Evolutionary conservation across 75 land plant species (phyloP).

Genomic region (Pinus tabuliformis): DNA sequence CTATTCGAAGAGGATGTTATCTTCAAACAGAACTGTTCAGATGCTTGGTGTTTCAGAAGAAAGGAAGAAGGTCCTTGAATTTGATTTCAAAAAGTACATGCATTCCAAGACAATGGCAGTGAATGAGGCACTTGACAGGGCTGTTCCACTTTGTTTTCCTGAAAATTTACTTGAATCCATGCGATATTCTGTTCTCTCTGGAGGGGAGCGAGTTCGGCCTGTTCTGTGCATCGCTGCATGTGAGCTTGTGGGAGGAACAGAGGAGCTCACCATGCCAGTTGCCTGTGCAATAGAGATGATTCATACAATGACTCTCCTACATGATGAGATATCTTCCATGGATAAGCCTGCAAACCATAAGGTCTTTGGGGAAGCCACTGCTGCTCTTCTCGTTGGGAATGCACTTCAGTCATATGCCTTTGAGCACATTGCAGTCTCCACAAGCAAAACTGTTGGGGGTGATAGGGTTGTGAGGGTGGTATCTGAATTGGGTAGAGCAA

Average conservation of each 20-base stretch:
- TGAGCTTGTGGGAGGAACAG: conserved; percentile 48
- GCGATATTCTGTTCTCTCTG: conserved; percentile 69
- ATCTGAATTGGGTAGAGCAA: too few species aligned
- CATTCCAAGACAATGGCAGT: conserved; percentile 26
- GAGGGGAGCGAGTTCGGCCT: conserved; percentile 66
- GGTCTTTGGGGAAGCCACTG: conserved; percentile 37
- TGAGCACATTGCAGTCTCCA: conserved; percentile 28
- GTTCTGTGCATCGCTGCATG: conserved; percentile 56
- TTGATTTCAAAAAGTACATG: conserved; percentile 30
- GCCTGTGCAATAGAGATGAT: conserved; percentile 73
- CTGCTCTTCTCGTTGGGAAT: conserved; percentile 44
- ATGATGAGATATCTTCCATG: conserved; percentile 30
- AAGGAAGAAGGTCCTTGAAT: background rate
- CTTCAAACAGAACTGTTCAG: background rate
- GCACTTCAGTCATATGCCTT: conserved; percentile 9
- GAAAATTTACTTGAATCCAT: background rate
- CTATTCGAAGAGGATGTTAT: too few species aligned
- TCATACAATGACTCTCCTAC: conserved; percentile 63
- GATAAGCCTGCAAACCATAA: too few species aligned
- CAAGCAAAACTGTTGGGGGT: conserved; percentile 11
- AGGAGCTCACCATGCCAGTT: conserved; percentile 49
- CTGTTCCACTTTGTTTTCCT: conserved; percentile 50
- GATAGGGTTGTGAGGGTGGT: conserved; percentile 29
- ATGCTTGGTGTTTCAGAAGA: background rate
- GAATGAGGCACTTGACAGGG: conserved; percentile 49